Evolutionary conservation across 2,329 filamentous ascomycete genomes (phyloP).

Genomic region (Cercospora sesami): DNA sequence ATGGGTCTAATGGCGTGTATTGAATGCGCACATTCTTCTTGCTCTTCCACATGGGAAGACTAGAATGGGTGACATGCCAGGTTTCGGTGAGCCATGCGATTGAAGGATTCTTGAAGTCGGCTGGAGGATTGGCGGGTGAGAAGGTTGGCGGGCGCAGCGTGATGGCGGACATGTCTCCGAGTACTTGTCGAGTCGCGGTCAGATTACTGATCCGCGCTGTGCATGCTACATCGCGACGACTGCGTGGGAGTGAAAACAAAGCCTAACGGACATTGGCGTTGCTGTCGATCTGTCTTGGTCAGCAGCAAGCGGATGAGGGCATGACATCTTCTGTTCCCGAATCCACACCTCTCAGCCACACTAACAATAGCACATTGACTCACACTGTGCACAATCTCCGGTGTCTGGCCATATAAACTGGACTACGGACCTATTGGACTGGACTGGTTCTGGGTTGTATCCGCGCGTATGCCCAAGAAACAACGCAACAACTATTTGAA

Average conservation of each 20-base stretch:
- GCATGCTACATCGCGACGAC: conserved; percentile 16
- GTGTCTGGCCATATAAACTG: conserved; percentile 9
- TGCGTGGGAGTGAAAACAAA: neutral
- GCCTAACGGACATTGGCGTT: conserved; percentile 2
- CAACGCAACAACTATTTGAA: conserved; percentile 41
- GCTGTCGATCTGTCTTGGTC: conserved; percentile 2
- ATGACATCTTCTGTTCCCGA: neutral
- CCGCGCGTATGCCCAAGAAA: conserved; percentile 49
- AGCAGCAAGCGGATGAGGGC: neutral
- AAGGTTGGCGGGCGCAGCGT: conserved; percentile 37
- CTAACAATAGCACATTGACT: conserved; percentile 11
- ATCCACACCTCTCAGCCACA: neutral
- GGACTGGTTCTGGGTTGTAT: conserved; percentile 11
- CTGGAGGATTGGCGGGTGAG: conserved; percentile 31
- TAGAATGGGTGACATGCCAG: conserved; percentile 75
- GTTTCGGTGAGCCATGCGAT: conserved; percentile 63
- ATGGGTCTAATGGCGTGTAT: conserved; percentile 59
- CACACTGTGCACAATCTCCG: conserved; percentile 8
- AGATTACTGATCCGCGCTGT: neutral
- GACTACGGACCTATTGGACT: conserved; percentile 8
- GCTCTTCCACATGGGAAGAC: conserved; percentile 75
- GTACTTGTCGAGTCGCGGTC: conserved; percentile 2
- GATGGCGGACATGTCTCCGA: conserved; percentile 26
- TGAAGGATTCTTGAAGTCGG: conserved; percentile 48
- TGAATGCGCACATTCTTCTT: conserved; percentile 79